These are phyloP conservation scores for Rhynchospora pubera DNA, from an alignment of 176 grass and related monocot species.

Conservation along the genomic window DNA sequence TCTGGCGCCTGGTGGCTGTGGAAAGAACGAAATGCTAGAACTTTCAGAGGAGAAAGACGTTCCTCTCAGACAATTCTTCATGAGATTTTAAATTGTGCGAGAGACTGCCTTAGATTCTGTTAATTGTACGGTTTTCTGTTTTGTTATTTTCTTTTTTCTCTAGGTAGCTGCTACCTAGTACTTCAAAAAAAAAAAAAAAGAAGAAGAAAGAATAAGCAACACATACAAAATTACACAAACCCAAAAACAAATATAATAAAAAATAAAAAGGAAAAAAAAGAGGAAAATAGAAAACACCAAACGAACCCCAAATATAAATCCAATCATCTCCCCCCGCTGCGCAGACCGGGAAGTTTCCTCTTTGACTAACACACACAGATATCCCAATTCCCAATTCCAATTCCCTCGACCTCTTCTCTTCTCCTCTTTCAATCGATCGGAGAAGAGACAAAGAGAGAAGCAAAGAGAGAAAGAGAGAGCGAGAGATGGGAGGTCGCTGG, in stretches of 20 bases:
- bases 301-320: background rate
- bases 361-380: background rate
- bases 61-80: too few species aligned
- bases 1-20: too few species aligned
- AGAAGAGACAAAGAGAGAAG: background rate
- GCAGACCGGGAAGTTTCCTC: background rate
- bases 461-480: too few species aligned
- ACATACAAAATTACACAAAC: too few species aligned
- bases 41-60: too few species aligned
- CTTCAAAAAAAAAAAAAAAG: too few species aligned
- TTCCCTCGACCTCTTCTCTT: background rate
- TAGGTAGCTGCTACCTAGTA: too few species aligned
- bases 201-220: background rate
- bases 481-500: constrained; percentile 31
- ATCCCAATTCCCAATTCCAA: background rate
- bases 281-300: background rate
- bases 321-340: background rate
- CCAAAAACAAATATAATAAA: background rate
- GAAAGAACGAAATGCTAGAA: too few species aligned
- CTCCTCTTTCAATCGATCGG: background rate
- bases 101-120: too few species aligned
- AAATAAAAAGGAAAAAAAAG: background rate
- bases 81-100: too few species aligned
- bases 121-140: too few species aligned
- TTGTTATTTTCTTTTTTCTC: too few species aligned